phyloP scores from a whole-genome alignment of 1,284 basidiomycete species.

The Schizopora paradoxa region DNA sequence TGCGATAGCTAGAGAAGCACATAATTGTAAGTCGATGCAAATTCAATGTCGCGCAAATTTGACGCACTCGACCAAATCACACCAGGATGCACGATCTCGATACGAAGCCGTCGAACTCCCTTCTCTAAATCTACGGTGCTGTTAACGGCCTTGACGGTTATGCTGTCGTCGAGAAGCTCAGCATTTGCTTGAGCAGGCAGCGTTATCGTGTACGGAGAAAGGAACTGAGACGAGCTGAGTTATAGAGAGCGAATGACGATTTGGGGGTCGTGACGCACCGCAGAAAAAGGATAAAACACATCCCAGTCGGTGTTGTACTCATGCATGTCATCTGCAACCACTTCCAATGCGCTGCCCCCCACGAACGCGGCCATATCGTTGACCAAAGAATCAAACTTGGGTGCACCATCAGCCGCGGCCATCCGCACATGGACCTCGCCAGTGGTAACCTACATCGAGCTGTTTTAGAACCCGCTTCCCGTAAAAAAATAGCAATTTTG shows the following conservation, averaged over 20 bases:
- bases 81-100: slow-evolving; percentile 77
- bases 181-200: slow-evolving; percentile 55
- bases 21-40: neutral
- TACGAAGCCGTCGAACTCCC: slow-evolving; percentile 67
- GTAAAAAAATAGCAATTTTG: slow-evolving; percentile 1
- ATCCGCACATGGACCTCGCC: slow-evolving; percentile 76
- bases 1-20: slow-evolving; percentile 57
- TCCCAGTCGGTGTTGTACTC: slow-evolving; percentile 81
- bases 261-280: slow-evolving; percentile 37
- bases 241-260: neutral
- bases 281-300: slow-evolving; percentile 80
- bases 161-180: slow-evolving; percentile 40
- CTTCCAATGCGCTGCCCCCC: slow-evolving; percentile 31
- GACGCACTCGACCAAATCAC: slow-evolving; percentile 80
- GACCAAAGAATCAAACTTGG: slow-evolving; percentile 64
- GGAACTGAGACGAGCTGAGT: slow-evolving; percentile 45
- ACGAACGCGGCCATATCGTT: slow-evolving; percentile 59
- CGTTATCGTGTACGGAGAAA: slow-evolving; percentile 72
- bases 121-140: slow-evolving; percentile 50
- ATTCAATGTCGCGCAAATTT: neutral
- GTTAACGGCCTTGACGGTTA: slow-evolving; percentile 58
- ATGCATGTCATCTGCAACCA: slow-evolving; percentile 47
- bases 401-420: slow-evolving; percentile 80
- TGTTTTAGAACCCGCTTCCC: neutral
- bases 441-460: slow-evolving; percentile 54